phyloP scores from a whole-genome alignment of 2,329 filamentous ascomycete genomes.

The Exophiala bonariae region DNA sequence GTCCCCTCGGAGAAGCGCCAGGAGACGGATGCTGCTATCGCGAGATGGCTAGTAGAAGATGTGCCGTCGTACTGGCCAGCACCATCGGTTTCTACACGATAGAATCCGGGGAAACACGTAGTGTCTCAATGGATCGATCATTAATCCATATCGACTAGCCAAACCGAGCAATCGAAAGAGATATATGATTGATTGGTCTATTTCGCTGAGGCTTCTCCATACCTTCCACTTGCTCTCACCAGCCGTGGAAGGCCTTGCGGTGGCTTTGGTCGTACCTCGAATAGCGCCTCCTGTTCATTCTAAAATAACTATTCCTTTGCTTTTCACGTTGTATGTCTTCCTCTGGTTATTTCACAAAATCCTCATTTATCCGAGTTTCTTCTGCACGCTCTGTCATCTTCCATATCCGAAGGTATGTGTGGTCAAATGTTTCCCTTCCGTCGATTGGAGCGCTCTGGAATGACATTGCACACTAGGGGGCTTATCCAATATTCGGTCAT shows the following conservation, averaged over 20 bases:
- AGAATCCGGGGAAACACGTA: too few relatives aligned
- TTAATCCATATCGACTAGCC: too few relatives aligned
- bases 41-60: too few relatives aligned
- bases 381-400: slow-evolving; percentile 59
- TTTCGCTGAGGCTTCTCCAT: neutral
- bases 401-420: slow-evolving; percentile 49
- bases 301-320: neutral
- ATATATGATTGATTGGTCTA: too few relatives aligned
- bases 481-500: slow-evolving; percentile 45
- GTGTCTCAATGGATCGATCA: too few relatives aligned
- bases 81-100: too few relatives aligned
- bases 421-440: slow-evolving; percentile 16
- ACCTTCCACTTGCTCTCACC: neutral
- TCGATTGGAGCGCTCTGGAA: too few relatives aligned
- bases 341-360: slow-evolving; percentile 34
- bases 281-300: neutral
- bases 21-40: too few relatives aligned
- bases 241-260: neutral
- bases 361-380: slow-evolving; percentile 56
- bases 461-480: too few relatives aligned
- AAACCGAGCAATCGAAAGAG: too few relatives aligned
- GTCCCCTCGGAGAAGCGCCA: too few relatives aligned
- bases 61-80: too few relatives aligned
- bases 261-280: slow-evolving; percentile 2
- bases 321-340: slow-evolving; percentile 14